phyloP scores from a whole-genome alignment of 495 filamentous ascomycete species.

The Neurospora sp. region DNA sequence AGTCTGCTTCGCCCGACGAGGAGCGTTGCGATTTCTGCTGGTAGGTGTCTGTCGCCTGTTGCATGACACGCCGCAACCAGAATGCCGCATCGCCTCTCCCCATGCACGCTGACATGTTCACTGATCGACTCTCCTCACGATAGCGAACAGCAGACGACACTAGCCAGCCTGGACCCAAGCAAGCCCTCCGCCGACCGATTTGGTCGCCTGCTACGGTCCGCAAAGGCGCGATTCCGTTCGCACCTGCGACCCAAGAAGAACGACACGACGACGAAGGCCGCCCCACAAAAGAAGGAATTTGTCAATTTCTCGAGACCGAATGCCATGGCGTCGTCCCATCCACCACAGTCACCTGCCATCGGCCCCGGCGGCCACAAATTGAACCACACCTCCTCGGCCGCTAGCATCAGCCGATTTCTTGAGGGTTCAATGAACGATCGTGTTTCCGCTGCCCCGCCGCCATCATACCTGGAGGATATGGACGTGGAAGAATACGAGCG shows the following conservation, averaged over 20 bases:
- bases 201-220: not conserved
- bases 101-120: not conserved
- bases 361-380: not conserved
- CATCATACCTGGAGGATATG: constrained; percentile 47
- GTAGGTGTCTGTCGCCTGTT: not conserved
- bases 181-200: not conserved
- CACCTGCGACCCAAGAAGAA: not conserved
- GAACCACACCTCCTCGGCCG: constrained; percentile 1
- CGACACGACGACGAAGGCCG: not conserved
- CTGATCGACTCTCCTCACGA: not conserved
- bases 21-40: not conserved
- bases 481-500: constrained; percentile 27
- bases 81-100: not conserved
- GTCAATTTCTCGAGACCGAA: not conserved
- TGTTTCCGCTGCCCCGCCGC: constrained; percentile 56
- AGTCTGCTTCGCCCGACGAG: not conserved
- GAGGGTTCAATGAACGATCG: constrained; percentile 74
- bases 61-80: not conserved
- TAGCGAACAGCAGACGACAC: not conserved
- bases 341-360: not conserved
- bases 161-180: not conserved
- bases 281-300: not conserved
- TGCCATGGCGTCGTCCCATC: not conserved
- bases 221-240: not conserved
- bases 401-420: constrained; percentile 39